Evolutionary conservation across 768 basidiomycete species (phyloP), one percentile per base, ranked within the genome.

Genomic region (Serendipita vermifera): DNA sequence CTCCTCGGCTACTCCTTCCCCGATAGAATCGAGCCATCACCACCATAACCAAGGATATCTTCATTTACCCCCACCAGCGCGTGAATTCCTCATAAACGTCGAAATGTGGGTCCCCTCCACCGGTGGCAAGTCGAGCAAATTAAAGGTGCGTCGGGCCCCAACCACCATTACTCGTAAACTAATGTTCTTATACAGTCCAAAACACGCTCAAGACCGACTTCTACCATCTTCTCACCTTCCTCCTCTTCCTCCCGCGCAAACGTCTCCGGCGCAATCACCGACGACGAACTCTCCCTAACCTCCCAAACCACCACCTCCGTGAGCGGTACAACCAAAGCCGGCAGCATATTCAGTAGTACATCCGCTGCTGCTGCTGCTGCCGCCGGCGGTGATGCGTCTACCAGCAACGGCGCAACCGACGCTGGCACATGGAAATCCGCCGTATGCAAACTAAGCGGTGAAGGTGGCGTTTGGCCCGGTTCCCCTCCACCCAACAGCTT

Each of bases 391-490:
- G 35, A 9, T n/a, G 9, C 35, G 35, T 36, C 35, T n/a, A 9
- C n/a, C n/a, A n/a, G 35, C 35, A 9, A 9, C 35, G 35, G 35
- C 9, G 9, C 35, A 9, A n/a, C n/a, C 35, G n/a, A n/a, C 9
- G 9, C 35, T 36, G 82, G 80, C 13, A 80, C 82, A 38, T 89
- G 87, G 87, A 73, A 84, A 63, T 68, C 75, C 38, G 86, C 82
- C 22, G 81, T 77, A 9, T 88, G 86, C 68, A 83, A 75, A 62
- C 70, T 89, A 31, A 51, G 46, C 3, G 46, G 46, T 7, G 46
- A 51, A 29, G 46, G 46, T 24, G 46, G 22, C 32, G 29, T 29
- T 22, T 51, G 46, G 46, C 22, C 22, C 20, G 15, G 46, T 51
- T 15, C 20, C n/a, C 35, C 35, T 36, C 35, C 55, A 67, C 73